Percentiles rank a stretch among this genome's conserved stretches.
phyloP scores from a whole-genome alignment of 2,329 filamentous ascomycete species.

The Verticillium klebahnii region DNA sequence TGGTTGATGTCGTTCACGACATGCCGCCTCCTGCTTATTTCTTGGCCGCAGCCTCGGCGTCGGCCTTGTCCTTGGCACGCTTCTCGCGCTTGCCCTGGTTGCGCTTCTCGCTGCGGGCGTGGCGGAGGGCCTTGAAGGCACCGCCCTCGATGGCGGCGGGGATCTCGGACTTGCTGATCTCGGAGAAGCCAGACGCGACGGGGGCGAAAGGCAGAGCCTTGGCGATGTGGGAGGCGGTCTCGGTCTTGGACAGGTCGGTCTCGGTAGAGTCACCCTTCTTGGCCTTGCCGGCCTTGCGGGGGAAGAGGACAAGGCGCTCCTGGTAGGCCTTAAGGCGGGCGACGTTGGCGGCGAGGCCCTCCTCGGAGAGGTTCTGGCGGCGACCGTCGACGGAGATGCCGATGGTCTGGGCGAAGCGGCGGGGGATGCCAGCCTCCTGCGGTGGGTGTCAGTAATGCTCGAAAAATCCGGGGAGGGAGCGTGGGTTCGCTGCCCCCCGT shows the following conservation, averaged over 20 bases:
- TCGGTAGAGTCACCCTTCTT: conserved; percentile 78
- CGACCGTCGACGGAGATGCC: conserved; percentile 96
- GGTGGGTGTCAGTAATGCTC: conserved; percentile 2
- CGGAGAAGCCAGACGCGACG: conserved; percentile 58
- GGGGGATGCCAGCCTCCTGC: conserved; percentile 91
- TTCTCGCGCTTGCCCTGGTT: conserved; percentile 84
- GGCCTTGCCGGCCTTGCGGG: conserved; percentile 86
- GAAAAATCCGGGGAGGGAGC: background rate
- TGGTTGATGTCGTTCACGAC: background rate
- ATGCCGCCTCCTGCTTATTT: conserved; percentile 59
- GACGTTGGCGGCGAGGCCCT: conserved; percentile 91
- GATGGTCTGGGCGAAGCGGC: conserved; percentile 90
- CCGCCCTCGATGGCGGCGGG: conserved; percentile 72
- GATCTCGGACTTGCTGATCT: conserved; percentile 79
- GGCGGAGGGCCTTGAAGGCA: conserved; percentile 82
- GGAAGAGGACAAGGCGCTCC: conserved; percentile 94
- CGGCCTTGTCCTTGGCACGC: conserved; percentile 82
- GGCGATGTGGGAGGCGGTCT: conserved; percentile 51
- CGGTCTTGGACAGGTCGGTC: conserved; percentile 63
- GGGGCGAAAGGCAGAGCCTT: conserved; percentile 69
- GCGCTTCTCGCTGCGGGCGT: conserved; percentile 78
- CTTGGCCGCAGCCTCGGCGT: conserved; percentile 72
- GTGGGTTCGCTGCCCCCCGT: background rate
- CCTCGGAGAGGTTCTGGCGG: conserved; percentile 95
- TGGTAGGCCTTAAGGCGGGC: conserved; percentile 97